Evolutionary conservation across 2,329 filamentous ascomycete genomes (phyloP), one percentile per base, ranked within the genome.

Genomic region (Dactylonectria macrodidyma): DNA sequence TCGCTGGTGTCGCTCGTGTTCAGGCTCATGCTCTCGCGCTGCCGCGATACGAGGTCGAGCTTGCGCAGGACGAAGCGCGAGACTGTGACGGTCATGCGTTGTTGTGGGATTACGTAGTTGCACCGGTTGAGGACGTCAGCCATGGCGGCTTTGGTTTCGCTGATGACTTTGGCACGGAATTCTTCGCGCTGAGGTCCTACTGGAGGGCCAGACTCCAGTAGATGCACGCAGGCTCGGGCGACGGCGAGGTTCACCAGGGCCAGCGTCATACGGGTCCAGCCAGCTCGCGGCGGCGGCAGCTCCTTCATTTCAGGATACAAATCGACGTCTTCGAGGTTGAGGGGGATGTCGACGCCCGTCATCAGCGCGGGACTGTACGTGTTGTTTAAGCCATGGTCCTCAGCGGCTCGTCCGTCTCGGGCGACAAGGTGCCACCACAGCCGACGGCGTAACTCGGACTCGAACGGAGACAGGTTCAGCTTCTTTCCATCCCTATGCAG

Each of bases 251-350:
- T 83, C n/a, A 89, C 83, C 3, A 90, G 75, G 11, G 81, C 83
- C 63, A 89, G 85, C 0, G 88, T 86, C 84, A 90, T 89, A 34
- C 88, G 84, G 0, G 89, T 90, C 76, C 88, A 90, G 16, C 86
- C 85, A 2, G 77, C 71, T 2, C 85, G 81, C 12, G 87, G 82
- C 0, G 81, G 71, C 0, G 87, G 87, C 1, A 86, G 82, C 0
- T 84, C 80, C 9, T 76, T 80, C 83, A 87, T 87, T 71, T 5
- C 85, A 80, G 24, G 87, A 81, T 2, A 81, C 71, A 0, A 76
- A 48, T 89, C 86, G 14, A 72, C 75, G 68, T 90, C 89, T 61
- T 90, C 85, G 48, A 90, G 78, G 63, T 90, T 90, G 3, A 86
- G 79, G 1, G 88, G 88, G 76, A 88, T 81, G 47, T 85, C 83